Evolutionary conservation across 345 rosid species (phyloP).

Genomic region (Salix koriyanagi): DNA sequence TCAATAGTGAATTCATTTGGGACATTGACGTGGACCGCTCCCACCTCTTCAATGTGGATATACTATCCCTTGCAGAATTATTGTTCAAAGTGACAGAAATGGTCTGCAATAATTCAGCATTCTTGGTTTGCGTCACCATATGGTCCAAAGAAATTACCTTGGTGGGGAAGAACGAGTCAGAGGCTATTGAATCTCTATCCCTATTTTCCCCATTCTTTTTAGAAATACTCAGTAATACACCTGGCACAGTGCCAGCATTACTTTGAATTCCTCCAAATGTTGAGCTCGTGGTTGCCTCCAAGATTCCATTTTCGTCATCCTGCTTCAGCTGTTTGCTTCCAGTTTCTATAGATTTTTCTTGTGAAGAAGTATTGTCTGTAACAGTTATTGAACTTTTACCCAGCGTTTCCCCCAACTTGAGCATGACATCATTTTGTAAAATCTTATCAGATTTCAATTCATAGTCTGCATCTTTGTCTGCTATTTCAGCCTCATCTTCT

Average conservation of each 20-base stretch:
- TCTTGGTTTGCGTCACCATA: slow-evolving; percentile 5
- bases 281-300: slow-evolving; percentile 3
- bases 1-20: slow-evolving; percentile 53
- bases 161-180: slow-evolving; percentile 10
- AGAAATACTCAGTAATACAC: slow-evolving; percentile 16
- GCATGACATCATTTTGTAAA: neutral
- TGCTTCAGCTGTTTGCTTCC: slow-evolving; percentile 3
- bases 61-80: slow-evolving; percentile 7
- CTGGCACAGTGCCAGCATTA: slow-evolving; percentile 4
- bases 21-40: slow-evolving; percentile 40
- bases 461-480: slow-evolving; percentile 1
- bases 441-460: neutral
- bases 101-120: slow-evolving; percentile 15
- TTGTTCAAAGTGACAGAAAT: slow-evolving; percentile 10
- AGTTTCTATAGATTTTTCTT: slow-evolving; percentile 7
- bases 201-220: slow-evolving; percentile 10
- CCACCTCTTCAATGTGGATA: slow-evolving; percentile 25
- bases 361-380: slow-evolving; percentile 10
- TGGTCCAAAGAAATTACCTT: slow-evolving; percentile 18
- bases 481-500: slow-evolving; percentile 15
- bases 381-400: slow-evolving; percentile 17
- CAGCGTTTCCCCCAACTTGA: neutral
- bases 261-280: slow-evolving; percentile 3
- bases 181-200: slow-evolving; percentile 14
- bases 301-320: slow-evolving; percentile 4